Base-by-base conservation (phyloP, 2,329 filamentous ascomycete species). In the Chaetomium strumarium region DNA sequence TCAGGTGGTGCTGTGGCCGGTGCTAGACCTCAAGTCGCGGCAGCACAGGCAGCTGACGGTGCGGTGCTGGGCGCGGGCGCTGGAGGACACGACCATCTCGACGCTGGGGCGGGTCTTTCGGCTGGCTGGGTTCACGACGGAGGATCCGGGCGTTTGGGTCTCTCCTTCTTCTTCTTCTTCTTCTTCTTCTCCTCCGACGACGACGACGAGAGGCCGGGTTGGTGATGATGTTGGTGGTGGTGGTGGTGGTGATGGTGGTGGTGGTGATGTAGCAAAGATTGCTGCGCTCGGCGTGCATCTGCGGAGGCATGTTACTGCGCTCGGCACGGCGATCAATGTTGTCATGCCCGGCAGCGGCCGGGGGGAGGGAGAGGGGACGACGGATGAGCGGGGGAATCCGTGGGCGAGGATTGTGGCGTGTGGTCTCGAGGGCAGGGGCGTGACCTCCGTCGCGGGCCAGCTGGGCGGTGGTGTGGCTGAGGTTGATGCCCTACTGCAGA, bases 231-330 rank as follows among this genome's bases (percentile, higher is more conserved):
- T 14, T 16, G 17, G 20, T n/a, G 33, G 2, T 3, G 31, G 24
- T 14, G 19, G 13, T 9, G 30, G 9, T 2, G 24, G 33, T 2
- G 40, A 24, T 14, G 12, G n/a, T 12, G 17, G 13, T 14, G 34
- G n/a, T 0, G 14, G 2, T 30, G 14, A 7, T 3, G 9, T 76
- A 52, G 75, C 78, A 62, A 99, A 97, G 74, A 90, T 99, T 60
- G 89, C 90, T 0, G 90, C 91, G 0, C 74, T 97, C 39, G 93
- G 93, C 1, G 89, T 99, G n/a, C 91, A 97, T 71, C 78, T 96
- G 57, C 76, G 90, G 13, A 76, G 92, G 42, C 84, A 95, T 68
- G 79, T 97, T 36, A 90, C 85, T 20, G 88, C 85, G 55, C 86
- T 95, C 67, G 93, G 93, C 7, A 77, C 95, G 33, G 91, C 88